Conservation (phyloP, 2,329 filamentous ascomycete genomes). For the Cladosporium velox region DNA sequence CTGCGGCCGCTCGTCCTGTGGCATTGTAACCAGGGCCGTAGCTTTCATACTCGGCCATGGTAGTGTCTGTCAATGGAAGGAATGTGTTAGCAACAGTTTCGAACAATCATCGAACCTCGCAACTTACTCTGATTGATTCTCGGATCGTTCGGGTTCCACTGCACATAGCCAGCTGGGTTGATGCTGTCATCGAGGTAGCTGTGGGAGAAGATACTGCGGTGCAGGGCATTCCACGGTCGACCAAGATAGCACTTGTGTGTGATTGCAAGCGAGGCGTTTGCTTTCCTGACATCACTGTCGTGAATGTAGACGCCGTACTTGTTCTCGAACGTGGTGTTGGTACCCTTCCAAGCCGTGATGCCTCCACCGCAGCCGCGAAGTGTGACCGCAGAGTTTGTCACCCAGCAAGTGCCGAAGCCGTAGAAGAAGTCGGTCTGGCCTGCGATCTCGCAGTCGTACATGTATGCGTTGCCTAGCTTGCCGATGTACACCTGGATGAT, state of each 20-base stretch:
- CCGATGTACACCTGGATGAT: conserved; percentile 60
- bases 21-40: conserved; percentile 58
- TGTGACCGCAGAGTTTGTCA: conserved; percentile 56
- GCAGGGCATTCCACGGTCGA: conserved; percentile 62
- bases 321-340: conserved; percentile 66
- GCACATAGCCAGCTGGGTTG: conserved; percentile 56
- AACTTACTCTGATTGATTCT: conserved; percentile 39
- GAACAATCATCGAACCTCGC: background rate
- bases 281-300: conserved; percentile 55
- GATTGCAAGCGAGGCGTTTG: conserved; percentile 52
- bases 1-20: conserved; percentile 45
- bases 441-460: conserved; percentile 61
- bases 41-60: conserved; percentile 58
- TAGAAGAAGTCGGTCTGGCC: conserved; percentile 69
- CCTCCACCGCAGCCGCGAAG: conserved; percentile 66
- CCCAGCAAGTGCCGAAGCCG: conserved; percentile 63
- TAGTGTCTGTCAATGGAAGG: conserved; percentile 40
- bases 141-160: conserved; percentile 50
- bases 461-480: conserved; percentile 67
- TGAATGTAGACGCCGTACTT: conserved; percentile 69
- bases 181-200: conserved; percentile 59
- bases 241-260: conserved; percentile 58
- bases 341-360: conserved; percentile 69
- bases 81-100: background rate
- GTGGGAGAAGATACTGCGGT: conserved; percentile 59